These are phyloP conservation scores for Hypoxylon sp. DNA, from an alignment of 2,329 filamentous ascomycete genomes.

Conservation along the genomic window DNA sequence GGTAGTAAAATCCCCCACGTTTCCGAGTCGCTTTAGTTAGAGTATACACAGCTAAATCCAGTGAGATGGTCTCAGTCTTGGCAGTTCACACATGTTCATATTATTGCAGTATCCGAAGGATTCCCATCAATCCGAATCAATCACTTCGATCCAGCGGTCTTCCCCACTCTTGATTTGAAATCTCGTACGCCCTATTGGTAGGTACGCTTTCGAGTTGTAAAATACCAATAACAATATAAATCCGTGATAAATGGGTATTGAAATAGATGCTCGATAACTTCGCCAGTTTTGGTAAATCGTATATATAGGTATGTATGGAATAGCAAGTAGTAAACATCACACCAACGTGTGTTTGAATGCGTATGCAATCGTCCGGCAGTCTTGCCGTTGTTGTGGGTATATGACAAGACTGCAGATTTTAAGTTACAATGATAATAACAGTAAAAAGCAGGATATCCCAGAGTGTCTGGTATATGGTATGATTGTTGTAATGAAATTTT, in stretches of 20 bases:
- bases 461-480: slow-evolving; percentile 19
- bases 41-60: slow-evolving; percentile 9
- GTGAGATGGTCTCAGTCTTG: slow-evolving; percentile 5
- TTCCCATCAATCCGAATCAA: slow-evolving; percentile 8
- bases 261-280: slow-evolving; percentile 14
- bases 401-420: slow-evolving; percentile 37
- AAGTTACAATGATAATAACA: slow-evolving; percentile 33
- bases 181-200: not conserved
- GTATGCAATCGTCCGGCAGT: slow-evolving; percentile 14
- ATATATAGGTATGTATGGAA: slow-evolving; percentile 8
- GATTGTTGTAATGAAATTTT: slow-evolving; percentile 25
- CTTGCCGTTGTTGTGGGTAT: slow-evolving; percentile 39
- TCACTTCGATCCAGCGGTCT: not conserved
- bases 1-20: slow-evolving; percentile 15
- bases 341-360: slow-evolving; percentile 14
- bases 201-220: not conserved
- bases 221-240: slow-evolving; percentile 8
- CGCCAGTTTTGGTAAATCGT: slow-evolving; percentile 24
- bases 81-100: too few relatives aligned
- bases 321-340: slow-evolving; percentile 20
- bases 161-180: slow-evolving; percentile 1
- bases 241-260: slow-evolving; percentile 6
- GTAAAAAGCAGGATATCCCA: slow-evolving; percentile 26
- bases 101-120: slow-evolving; percentile 21
- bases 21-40: not conserved